Conservation (phyloP, 371 early-diverging fungal species). For the Sporodiniella umbellata region DNA sequence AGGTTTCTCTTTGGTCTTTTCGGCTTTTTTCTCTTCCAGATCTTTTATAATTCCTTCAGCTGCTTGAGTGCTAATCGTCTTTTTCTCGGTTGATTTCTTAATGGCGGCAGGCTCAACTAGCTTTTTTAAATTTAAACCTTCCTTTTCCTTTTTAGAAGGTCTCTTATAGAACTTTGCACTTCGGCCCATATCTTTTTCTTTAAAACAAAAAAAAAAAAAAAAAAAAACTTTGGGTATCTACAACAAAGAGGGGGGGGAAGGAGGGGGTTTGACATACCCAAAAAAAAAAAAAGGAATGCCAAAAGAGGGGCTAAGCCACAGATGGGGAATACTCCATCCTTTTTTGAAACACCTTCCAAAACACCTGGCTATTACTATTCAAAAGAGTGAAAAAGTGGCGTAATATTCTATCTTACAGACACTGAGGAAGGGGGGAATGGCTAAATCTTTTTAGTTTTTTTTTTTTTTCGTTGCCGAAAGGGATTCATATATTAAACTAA, state of each 20-base stretch:
- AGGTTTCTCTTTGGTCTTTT: slow-evolving; percentile 24
- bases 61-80: slow-evolving; percentile 5
- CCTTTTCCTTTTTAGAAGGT: slow-evolving; percentile 59
- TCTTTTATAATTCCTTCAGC: neutral
- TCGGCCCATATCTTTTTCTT: slow-evolving; percentile 44
- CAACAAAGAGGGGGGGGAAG: neutral
- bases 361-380: neutral
- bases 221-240: neutral
- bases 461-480: too few species aligned
- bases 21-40: slow-evolving; percentile 11
- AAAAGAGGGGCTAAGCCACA: slow-evolving; percentile 2
- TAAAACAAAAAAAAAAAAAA: neutral
- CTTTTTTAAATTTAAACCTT: slow-evolving; percentile 37
- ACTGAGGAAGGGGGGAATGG: neutral
- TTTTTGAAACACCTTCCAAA: neutral
- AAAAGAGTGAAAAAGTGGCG: too few species aligned
- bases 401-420: too few species aligned
- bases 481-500: too few species aligned
- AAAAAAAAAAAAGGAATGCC: neutral
- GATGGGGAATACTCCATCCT: too few species aligned
- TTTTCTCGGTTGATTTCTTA: slow-evolving; percentile 14
- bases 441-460: too few species aligned
- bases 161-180: slow-evolving; percentile 63
- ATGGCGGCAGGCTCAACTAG: slow-evolving; percentile 19
- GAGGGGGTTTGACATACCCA: neutral